Base-by-base conservation (phyloP, 1,284 basidiomycete genomes). In the Leucoagaricus sp. region DNA sequence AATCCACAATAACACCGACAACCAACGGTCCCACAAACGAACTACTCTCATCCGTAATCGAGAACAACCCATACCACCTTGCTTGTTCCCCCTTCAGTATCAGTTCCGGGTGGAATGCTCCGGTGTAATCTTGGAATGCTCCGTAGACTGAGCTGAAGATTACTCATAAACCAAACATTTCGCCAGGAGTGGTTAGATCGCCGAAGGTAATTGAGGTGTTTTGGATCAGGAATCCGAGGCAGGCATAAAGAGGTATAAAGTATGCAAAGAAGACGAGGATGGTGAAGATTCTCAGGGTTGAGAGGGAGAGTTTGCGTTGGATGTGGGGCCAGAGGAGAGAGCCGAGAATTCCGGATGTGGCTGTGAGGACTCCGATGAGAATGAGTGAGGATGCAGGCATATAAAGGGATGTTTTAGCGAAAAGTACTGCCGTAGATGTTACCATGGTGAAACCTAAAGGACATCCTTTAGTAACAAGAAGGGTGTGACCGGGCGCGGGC, bases 1-100 rank as follows among this genome's bases (percentile, higher is more conserved):
- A 70, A 67, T 96, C 93, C 0, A 93, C 85, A 47, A 97, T 91
- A 40, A 94, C 63, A 0, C 93, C 94, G 1, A 97, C 93, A 21
- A 92, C 75, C 3, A 93, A 76, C 1, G 93, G 93, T 0, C 93
- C 93, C n/a, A 96, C 71, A 70, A 96, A 96, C 8, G 91, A 93
- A 63, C 74, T 1, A 62, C 84, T 88, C 78, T 93, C 94, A 74
- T 93, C 91, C 0, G 93, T 96, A 63, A 96, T 93, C 5, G 90
- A 89, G 71, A 89, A 96, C 23, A 96, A 73, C 1, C 84, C 91
- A 65, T 85, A 88, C 89, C 89, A 94, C 57, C 89, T 72, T 1
- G 91, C 91, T 70, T 90, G 89, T 68, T 93, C 89, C 0, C 88
- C 86, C 0, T 81, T 82, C 0, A 92, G 93, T 6, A 94, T 78